Evolutionary conservation across 2,329 filamentous ascomycete species (phyloP).

Genomic region (Xylaria arbuscula): DNA sequence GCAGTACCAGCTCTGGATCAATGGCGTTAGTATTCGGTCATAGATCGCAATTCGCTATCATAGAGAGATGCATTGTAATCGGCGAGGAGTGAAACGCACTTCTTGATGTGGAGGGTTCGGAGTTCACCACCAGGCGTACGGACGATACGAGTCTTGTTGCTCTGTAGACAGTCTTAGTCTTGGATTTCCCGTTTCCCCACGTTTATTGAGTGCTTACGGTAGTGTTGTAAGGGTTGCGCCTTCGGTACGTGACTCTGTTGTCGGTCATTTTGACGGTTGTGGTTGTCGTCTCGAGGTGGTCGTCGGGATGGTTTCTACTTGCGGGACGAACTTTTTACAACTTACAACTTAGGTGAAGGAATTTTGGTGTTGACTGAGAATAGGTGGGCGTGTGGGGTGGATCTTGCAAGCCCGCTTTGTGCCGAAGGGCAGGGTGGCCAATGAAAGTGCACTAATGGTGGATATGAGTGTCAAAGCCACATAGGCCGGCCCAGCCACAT

Average conservation of each 20-base stretch:
- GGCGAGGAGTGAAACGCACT: slow-evolving; percentile 57
- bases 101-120: slow-evolving; percentile 99
- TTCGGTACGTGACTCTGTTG: slow-evolving; percentile 69
- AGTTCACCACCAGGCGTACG: slow-evolving; percentile 97
- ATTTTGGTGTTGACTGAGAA: slow-evolving; percentile 48
- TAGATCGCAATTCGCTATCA: not conserved
- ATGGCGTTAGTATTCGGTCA: slow-evolving; percentile 20
- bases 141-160: slow-evolving; percentile 95
- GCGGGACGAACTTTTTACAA: slow-evolving; percentile 46
- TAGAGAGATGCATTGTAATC: not conserved
- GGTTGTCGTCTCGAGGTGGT: slow-evolving; percentile 30
- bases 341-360: slow-evolving; percentile 44
- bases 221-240: slow-evolving; percentile 41
- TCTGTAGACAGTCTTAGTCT: slow-evolving; percentile 68
- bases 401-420: slow-evolving; percentile 44
- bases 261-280: slow-evolving; percentile 65
- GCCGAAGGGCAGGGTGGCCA: slow-evolving; percentile 37
- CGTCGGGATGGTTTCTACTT: slow-evolving; percentile 44
- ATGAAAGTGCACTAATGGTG: slow-evolving; percentile 32
- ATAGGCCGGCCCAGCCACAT: slow-evolving; percentile 13
- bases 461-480: slow-evolving; percentile 22
- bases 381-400: slow-evolving; percentile 45
- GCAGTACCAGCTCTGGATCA: slow-evolving; percentile 76
- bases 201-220: slow-evolving; percentile 23
- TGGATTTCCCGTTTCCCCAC: not conserved